Evolutionary conservation across 2,329 filamentous ascomycete genomes (phyloP), one percentile per base, ranked within the genome.

Genomic region (Aspergillus neotritici): DNA sequence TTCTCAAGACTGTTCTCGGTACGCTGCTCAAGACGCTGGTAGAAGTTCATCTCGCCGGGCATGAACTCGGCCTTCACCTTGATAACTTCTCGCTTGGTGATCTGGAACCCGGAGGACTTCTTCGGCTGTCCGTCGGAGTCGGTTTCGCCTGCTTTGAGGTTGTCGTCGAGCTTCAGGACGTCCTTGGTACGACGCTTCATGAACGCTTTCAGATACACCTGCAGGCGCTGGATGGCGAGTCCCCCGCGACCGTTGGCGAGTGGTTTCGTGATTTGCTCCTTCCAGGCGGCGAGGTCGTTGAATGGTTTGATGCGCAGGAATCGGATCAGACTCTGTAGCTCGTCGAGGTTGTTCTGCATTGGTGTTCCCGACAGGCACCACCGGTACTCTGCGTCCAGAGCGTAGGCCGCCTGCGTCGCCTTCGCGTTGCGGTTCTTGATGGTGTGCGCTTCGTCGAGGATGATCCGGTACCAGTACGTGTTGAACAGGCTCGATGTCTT

Each of bases 111-210:
- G 1, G 78, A 77, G 5, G 71, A 67, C 44, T 68, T 67, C 48
- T 67, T 63, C 38, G 51, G 41, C 29, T 71, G 70, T 11, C 78
- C 80, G 4, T 75, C 73, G 37, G 77, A 72, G 4, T 65, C 44
- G 30, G 63, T 66, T 17, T 84, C 82, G 31, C 86, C 86, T 17
- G 86, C 83, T 47, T 86, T 86, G 13, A 94, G 71, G 1, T 87
- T 87, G 9, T 87, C 87, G 9, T 87, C 87, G 55, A 88, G 78
- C 67, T 93, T 95, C 48, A 98, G 71, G n/a, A 98, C 87, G 15
- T 95, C 89, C 67, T 98, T 98, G 7, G 90, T 97, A 33, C 93
- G 82, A n/a, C 93, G 83, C 72, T 97, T 95, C 93, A 98, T 98
- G 70, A 95, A 95, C 43, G 89, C 91, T 42, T 86, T 84, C 4